Conservation (phyloP, 179 eudicot genomes). For the Nepenthes alata region DNA sequence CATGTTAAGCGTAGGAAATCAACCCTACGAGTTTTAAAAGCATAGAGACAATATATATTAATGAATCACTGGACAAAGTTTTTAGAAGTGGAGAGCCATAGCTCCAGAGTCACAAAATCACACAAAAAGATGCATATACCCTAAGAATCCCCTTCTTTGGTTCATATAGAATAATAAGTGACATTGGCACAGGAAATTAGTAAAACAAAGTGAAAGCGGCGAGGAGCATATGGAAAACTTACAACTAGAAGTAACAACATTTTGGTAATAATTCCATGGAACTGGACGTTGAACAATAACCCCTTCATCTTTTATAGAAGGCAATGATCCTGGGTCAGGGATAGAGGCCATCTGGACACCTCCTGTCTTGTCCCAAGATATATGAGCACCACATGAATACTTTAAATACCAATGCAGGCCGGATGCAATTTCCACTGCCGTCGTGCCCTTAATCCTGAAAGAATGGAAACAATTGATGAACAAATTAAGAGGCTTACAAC, state of each 20-base stretch:
- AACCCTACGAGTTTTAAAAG: too few species aligned
- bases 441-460: conserved; percentile 69
- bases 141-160: too few species aligned
- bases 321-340: conserved; percentile 64
- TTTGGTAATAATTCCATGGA: conserved; percentile 96
- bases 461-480: not conserved
- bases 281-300: conserved; percentile 65
- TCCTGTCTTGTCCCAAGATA: conserved; percentile 99
- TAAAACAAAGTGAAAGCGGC: not conserved
- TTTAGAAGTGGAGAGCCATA: too few species aligned
- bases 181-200: not conserved
- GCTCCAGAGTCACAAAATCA: too few species aligned
- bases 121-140: too few species aligned
- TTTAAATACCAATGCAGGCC: conserved; percentile 95
- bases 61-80: too few species aligned
- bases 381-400: conserved; percentile 73
- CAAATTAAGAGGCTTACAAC: too few species aligned
- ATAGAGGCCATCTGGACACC: conserved; percentile 64
- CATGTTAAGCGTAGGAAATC: too few species aligned
- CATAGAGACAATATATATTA: too few species aligned
- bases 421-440: conserved; percentile 77
- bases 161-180: too few species aligned
- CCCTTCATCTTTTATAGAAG: conserved; percentile 44
- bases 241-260: conserved; percentile 98
- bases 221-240: conserved; percentile 17